Evolutionary conservation across 441 rosid species (phyloP).

Genomic region (Isatis lusitanica): DNA sequence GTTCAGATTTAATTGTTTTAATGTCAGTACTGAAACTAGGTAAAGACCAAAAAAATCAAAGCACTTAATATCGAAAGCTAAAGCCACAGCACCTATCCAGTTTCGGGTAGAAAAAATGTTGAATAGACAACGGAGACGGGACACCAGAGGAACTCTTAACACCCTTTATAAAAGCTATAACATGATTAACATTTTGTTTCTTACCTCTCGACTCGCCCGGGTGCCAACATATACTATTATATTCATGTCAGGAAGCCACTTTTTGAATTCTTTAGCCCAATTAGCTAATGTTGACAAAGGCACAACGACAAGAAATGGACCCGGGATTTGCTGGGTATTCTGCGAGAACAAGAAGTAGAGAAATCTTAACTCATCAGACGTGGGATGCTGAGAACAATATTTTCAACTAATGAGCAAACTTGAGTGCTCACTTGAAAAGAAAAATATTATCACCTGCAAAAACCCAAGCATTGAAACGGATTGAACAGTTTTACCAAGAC

Average conservation of each 20-base stretch:
- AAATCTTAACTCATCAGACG: constrained; percentile 12
- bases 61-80: not conserved
- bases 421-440: constrained; percentile 19
- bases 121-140: constrained; percentile 11
- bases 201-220: constrained; percentile 98
- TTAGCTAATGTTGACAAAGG: constrained; percentile 97
- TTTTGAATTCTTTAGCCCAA: constrained; percentile 98
- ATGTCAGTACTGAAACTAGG: not conserved
- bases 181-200: constrained; percentile 16
- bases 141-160: constrained; percentile 18
- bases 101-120: constrained; percentile 3
- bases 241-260: constrained; percentile 97
- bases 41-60: not conserved
- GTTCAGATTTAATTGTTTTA: not conserved
- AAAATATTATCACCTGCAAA: constrained; percentile 66
- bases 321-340: constrained; percentile 96
- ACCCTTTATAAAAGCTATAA: not conserved
- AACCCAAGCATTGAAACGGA: constrained; percentile 99
- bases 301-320: constrained; percentile 98
- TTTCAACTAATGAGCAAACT: constrained; percentile 13
- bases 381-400: constrained; percentile 8
- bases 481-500: constrained; percentile 99
- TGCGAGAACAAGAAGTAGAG: constrained; percentile 37
- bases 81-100: not conserved
- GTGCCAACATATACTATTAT: constrained; percentile 96